These are phyloP conservation scores for Lactarius sanguifluus DNA, from an alignment of 768 basidiomycete species.

Conservation along the genomic window DNA sequence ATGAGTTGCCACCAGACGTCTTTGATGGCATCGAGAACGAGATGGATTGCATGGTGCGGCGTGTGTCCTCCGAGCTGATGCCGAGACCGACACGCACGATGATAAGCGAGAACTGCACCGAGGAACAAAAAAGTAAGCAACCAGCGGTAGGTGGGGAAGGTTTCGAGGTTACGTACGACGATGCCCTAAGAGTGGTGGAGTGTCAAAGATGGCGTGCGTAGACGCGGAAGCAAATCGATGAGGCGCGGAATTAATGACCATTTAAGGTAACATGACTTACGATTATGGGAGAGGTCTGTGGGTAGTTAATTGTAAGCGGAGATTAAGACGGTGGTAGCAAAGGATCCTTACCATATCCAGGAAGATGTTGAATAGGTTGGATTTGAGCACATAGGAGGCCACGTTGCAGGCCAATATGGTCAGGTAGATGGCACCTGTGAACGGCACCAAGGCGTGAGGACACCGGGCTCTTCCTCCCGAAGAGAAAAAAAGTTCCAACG, in stretches of 20 bases:
- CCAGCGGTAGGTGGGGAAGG: background rate
- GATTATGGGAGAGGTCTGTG: slow-evolving; percentile 26
- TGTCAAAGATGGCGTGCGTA: background rate
- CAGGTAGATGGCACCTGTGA: slow-evolving; percentile 23
- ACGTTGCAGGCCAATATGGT: slow-evolving; percentile 16
- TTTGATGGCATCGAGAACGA: slow-evolving; percentile 29
- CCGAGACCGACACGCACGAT: slow-evolving; percentile 27
- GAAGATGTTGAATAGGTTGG: slow-evolving; percentile 25
- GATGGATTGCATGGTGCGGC: slow-evolving; percentile 13
- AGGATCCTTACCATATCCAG: slow-evolving; percentile 21
- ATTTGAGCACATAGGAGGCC: slow-evolving; percentile 5
- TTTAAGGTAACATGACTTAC: slow-evolving; percentile 17
- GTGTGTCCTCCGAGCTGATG: slow-evolving; percentile 21
- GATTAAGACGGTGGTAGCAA: background rate
- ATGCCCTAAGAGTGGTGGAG: slow-evolving; percentile 18
- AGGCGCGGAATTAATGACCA: background rate
- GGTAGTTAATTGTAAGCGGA: slow-evolving; percentile 10
- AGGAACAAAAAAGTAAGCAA: slow-evolving; percentile 11
- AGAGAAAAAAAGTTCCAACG: background rate
- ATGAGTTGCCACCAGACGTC: background rate
- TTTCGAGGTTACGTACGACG: slow-evolving; percentile 26
- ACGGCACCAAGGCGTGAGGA: background rate
- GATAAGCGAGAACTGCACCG: slow-evolving; percentile 27
- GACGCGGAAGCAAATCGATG: background rate
- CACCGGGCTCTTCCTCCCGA: background rate